Conservation (phyloP, 1,139 yeast genomes). For the Debaryomycetaceae sp. region DNA sequence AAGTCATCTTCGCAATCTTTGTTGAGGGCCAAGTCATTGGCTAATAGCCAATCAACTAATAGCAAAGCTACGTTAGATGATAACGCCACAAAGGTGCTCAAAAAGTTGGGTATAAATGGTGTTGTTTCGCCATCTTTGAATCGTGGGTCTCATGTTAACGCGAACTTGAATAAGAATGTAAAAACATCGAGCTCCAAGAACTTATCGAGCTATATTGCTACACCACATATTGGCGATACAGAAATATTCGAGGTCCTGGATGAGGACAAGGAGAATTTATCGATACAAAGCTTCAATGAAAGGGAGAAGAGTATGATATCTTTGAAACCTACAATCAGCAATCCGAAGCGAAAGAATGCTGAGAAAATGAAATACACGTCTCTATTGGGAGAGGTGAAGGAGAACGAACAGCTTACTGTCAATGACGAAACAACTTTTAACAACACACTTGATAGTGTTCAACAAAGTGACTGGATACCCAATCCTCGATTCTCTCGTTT, state of each 20-base stretch:
- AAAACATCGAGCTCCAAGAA: constrained; percentile 47
- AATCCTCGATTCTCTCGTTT: constrained; percentile 45
- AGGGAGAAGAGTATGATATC: constrained; percentile 8
- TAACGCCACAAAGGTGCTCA: constrained; percentile 39
- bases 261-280: constrained; percentile 17
- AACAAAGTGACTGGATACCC: constrained; percentile 27
- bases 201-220: constrained; percentile 30
- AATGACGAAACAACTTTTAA: constrained; percentile 6
- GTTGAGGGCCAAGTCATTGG: constrained; percentile 37
- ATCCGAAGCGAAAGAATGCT: background rate
- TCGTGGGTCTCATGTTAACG: background rate
- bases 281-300: constrained; percentile 15
- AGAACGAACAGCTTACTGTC: constrained; percentile 7
- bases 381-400: constrained; percentile 22
- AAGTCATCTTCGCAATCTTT: constrained; percentile 25
- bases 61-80: constrained; percentile 18
- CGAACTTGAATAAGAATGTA: constrained; percentile 20
- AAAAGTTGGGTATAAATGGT: constrained; percentile 40
- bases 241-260: constrained; percentile 6
- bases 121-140: constrained; percentile 18
- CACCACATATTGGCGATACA: constrained; percentile 3
- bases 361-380: constrained; percentile 17
- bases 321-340: constrained; percentile 6
- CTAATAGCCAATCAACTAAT: constrained; percentile 22
- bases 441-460: constrained; percentile 1